Base-by-base conservation (phyloP, 2,329 filamentous ascomycete genomes). In the Trichophaea hybrida region DNA sequence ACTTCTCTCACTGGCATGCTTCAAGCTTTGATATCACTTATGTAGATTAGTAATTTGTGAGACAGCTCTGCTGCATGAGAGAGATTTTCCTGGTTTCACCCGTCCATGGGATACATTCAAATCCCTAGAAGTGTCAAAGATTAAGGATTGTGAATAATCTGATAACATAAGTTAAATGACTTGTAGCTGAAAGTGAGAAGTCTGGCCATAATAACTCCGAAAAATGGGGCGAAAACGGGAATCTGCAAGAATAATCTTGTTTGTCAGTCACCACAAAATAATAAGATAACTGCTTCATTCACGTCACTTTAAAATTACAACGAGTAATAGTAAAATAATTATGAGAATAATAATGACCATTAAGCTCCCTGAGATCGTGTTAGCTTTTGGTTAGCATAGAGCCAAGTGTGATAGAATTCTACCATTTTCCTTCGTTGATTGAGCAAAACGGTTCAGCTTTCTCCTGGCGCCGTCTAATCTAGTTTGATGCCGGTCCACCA, bases 261-360 rank as follows among this genome's bases (percentile, higher is more conserved):
- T n/a, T 3, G 24, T 24, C 5, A 17, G 40, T 46, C 24, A 46
- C 6, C 4, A 17, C 13, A 7, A 5, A 12, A 5, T 46, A 12
- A 17, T 46, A 17, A 17, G 40, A 17, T 6, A 46, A 12, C 40
- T 46, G 40, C 5, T 32, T 49, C 13, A 50, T 24, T 5, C 55
- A 38, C 17, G 67, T 72, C 73, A 90, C 74, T 93, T 93, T 73
- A 90, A 71, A 50, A 94, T 80, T 31, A 85, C 80, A 74, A 96
- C 94, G 68, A 95, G 72, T 68, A 96, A 73, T 4, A 95, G 78
- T 68, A 96, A 73, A 8, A 95, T 78, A 55, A 94, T 79, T 67
- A 96, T 93, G 70, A 95, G 74, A 12, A 79, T 74, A 15, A 84
- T 79, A 65, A 96, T 82, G 60, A 94, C 87, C 33, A 84, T 78